Conservation (phyloP, 164 flowering plant genomes). For the Vitis rotundifolia region DNA sequence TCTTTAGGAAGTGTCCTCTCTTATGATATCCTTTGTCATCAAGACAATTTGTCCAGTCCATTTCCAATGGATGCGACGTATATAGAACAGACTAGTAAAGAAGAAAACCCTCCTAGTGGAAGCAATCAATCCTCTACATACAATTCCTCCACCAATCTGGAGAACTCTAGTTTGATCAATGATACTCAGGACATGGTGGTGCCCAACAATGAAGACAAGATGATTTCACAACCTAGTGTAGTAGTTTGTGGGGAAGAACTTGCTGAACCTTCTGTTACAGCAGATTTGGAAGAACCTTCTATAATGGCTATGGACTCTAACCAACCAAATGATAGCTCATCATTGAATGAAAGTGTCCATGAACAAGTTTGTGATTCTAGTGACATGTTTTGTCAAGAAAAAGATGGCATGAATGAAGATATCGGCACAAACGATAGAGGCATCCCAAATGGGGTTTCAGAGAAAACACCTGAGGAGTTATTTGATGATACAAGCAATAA, state of each 20-base stretch:
- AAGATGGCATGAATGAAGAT: slow-evolving; percentile 20
- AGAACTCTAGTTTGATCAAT: slow-evolving; percentile 11
- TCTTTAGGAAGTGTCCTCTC: slow-evolving; percentile 98
- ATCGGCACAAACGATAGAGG: slow-evolving; percentile 3
- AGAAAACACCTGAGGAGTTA: slow-evolving; percentile 12
- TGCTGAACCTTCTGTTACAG: slow-evolving; percentile 20
- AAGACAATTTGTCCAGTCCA: slow-evolving; percentile 69
- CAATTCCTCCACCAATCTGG: slow-evolving; percentile 17
- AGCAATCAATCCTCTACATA: slow-evolving; percentile 22
- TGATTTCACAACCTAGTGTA: slow-evolving; percentile 12
- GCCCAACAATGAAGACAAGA: slow-evolving; percentile 17
- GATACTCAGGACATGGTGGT: slow-evolving; percentile 17
- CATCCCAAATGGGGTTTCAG: slow-evolving; percentile 12
- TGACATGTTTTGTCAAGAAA: slow-evolving; percentile 16
- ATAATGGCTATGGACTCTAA: slow-evolving; percentile 8
- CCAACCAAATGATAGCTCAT: slow-evolving; percentile 10
- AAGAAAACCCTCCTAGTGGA: slow-evolving; percentile 21
- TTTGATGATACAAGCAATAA: slow-evolving; percentile 23
- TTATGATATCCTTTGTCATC: slow-evolving; percentile 98
- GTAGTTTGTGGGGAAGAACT: slow-evolving; percentile 18
- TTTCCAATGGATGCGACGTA: slow-evolving; percentile 78
- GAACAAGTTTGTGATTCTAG: slow-evolving; percentile 12
- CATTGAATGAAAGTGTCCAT: slow-evolving; percentile 20
- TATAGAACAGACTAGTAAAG: slow-evolving; percentile 30
- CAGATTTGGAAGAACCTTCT: slow-evolving; percentile 29